These are phyloP conservation scores for Speleostelium caveatum DNA, from an alignment of 78 protist genomes.

Conservation along the genomic window DNA sequence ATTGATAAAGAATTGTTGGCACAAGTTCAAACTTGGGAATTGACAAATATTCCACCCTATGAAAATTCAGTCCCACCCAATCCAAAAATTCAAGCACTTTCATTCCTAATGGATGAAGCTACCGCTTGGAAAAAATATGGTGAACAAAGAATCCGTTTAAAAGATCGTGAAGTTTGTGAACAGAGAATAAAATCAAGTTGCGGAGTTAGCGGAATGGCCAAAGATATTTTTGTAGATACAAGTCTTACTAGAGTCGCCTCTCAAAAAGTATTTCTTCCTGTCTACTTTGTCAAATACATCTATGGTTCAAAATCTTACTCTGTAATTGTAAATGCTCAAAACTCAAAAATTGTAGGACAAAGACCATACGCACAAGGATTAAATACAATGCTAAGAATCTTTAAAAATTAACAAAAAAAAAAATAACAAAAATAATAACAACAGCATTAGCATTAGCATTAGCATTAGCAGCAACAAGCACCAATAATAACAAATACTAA, in stretches of 20 bases:
- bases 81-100: conserved; percentile 52
- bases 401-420: conserved; percentile 20
- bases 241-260: conserved; percentile 51
- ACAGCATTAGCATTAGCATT: too few relatives aligned
- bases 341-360: conserved; percentile 63
- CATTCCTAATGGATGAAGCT: conserved; percentile 36
- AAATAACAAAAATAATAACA: too few relatives aligned
- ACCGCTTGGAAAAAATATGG: conserved; percentile 52
- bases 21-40: conserved; percentile 65
- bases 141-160: conserved; percentile 16
- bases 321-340: conserved; percentile 70
- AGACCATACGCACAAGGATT: conserved; percentile 70
- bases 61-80: conserved; percentile 40
- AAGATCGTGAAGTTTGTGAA: conserved; percentile 62
- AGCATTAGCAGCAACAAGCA: too few relatives aligned
- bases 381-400: conserved; percentile 38
- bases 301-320: conserved; percentile 48
- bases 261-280: conserved; percentile 62
- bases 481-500: too few relatives aligned
- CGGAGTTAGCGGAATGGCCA: conserved; percentile 5
- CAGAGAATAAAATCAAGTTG: conserved; percentile 16
- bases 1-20: conserved; percentile 61
- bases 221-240: conserved; percentile 56
- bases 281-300: conserved; percentile 50
- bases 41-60: conserved; percentile 41